Base-by-base conservation (phyloP, 768 basidiomycete species). In the Lactifluus hygrophoroides region DNA sequence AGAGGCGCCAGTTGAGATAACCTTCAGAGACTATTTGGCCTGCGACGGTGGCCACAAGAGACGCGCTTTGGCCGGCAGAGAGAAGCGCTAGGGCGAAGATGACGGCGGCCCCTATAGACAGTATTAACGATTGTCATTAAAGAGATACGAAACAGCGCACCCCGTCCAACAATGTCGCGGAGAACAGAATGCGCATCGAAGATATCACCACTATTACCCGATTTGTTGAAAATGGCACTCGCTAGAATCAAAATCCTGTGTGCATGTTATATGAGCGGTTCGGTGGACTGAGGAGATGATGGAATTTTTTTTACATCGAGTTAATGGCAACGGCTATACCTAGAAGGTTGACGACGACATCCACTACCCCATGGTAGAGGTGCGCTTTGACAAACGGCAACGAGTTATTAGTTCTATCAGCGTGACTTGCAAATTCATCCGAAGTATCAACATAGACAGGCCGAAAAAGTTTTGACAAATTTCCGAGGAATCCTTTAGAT, bases 11-110 rank as follows among this genome's bases (percentile, higher is more conserved):
- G 52, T 81, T 82, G 54, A 95, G 77, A 71, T 94, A 93, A 0
- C 94, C 93, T 71, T 96, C 93, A 0, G 84, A 85, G 38, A 97
- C 86, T 21, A 90, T 86, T 71, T 96, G 94, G 0, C 93, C 93
- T 0, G 90, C 86, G 13, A 95, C 79, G 0, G 92, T 96, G 10
- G 90, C 93, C 3, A 95, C 86, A 50, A 96, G 80, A 8, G 87
- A 88, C 0, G 94, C 89, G 62, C 89, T 89, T 77, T 96, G 93
- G 2, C 94, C 94, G 2, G 91, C 77, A 34, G 85, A 83, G 13
- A 97, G 78, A 14, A 97, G 74, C 2, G 90, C 90, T 42, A 97
- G 68, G 1, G 94, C 94, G 65, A 96, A 97, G 40, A 96, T 72
- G n/a, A 83, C 81, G 0, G 88, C 94, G 8, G 90, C 85, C 65